Percentiles rank a stretch among this genome's conserved stretches.
Conservation (phyloP, 1,139 yeast species). For the Suhomyces wounanorum region DNA sequence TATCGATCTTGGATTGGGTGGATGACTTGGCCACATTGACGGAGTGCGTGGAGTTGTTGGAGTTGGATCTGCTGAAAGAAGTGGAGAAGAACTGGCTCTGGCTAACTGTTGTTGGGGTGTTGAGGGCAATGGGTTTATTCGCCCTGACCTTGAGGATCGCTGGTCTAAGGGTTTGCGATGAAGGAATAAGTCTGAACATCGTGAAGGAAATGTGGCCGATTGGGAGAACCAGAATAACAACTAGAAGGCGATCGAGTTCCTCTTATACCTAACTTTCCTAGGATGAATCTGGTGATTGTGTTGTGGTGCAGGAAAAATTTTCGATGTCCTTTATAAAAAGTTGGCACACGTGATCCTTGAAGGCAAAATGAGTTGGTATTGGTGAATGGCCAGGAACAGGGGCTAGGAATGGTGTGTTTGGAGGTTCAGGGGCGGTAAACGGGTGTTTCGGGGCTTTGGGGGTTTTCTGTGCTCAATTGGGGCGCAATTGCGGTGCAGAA, state of each 20-base stretch:
- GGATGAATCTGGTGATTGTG: neutral
- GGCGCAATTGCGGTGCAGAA: neutral
- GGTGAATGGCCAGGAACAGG: neutral
- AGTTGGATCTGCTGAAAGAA: slow-evolving; percentile 21
- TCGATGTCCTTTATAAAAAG: neutral
- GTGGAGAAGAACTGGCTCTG: slow-evolving; percentile 9
- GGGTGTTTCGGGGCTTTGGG: neutral
- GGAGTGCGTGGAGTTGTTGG: slow-evolving; percentile 13
- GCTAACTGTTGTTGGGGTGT: neutral
- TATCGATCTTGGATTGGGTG: slow-evolving; percentile 17
- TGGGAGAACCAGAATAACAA: neutral
- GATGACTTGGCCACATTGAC: slow-evolving; percentile 12
- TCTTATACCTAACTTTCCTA: neutral
- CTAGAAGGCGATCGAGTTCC: neutral
- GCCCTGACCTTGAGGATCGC: slow-evolving; percentile 41
- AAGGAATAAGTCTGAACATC: slow-evolving; percentile 44
- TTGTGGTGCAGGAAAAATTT: slow-evolving; percentile 9
- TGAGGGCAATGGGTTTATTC: slow-evolving; percentile 26
- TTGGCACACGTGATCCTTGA: neutral
- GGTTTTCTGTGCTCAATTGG: neutral
- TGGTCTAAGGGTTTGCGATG: slow-evolving; percentile 42
- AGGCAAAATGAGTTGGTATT: neutral
- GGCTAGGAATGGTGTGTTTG: neutral
- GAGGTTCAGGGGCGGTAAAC: neutral
- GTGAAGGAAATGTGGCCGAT: neutral